A percentile compares a stretch with the other conserved stretches of the same genome.
These are phyloP conservation scores for Claviceps lovelessii DNA, from an alignment of 2,329 filamentous ascomycete genomes.

Conservation along the genomic window DNA sequence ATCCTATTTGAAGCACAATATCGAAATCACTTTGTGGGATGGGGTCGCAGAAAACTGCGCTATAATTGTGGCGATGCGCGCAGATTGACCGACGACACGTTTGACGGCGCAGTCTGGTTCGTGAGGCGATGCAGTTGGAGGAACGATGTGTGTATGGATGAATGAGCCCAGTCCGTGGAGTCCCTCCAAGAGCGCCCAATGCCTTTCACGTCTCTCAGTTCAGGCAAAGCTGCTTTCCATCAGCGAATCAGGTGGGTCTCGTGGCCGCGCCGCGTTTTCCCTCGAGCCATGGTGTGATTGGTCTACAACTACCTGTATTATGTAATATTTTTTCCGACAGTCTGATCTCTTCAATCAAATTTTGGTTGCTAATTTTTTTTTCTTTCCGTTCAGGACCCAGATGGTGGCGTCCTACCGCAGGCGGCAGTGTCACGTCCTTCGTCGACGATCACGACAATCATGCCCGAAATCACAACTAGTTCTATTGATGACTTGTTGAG, in stretches of 20 bases:
- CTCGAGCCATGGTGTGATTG: neutral
- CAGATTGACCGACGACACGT: neutral
- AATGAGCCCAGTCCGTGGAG: neutral
- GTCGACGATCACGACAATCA: neutral
- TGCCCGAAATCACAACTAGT: neutral
- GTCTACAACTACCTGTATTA: neutral
- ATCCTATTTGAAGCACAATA: neutral
- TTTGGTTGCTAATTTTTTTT: neutral
- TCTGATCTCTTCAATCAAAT: neutral
- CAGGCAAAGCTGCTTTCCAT: neutral
- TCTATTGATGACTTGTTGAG: neutral
- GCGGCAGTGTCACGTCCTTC: neutral
- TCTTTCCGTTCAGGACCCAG: neutral
- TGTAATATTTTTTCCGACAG: neutral
- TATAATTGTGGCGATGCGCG: neutral
- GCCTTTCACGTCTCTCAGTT: neutral
- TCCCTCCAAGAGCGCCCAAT: neutral
- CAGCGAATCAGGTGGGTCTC: neutral
- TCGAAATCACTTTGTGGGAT: neutral
- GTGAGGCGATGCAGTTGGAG: neutral
- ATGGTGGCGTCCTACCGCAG: neutral
- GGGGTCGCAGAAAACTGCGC: neutral
- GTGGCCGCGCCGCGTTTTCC: neutral
- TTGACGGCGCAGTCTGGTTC: neutral
- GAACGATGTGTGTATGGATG: neutral